Evolutionary conservation across 2,329 filamentous ascomycete species (phyloP).

Genomic region (Dothideomycetes sp.): DNA sequence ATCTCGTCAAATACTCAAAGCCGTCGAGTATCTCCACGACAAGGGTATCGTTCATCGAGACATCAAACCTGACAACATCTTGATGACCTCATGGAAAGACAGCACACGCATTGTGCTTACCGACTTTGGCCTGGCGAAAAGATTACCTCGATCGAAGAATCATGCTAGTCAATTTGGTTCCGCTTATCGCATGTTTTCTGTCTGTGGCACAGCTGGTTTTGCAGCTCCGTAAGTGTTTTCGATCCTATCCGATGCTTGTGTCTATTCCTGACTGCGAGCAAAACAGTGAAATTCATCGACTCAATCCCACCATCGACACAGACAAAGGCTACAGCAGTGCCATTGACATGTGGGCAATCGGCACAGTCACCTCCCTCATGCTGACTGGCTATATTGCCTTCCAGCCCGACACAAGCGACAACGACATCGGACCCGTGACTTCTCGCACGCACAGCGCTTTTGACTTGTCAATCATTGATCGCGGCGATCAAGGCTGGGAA

Average conservation of each 20-base stretch:
- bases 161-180: background rate
- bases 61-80: conserved; percentile 53
- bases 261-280: conserved; percentile 3
- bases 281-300: conserved; percentile 28
- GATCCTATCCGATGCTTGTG: too few species aligned
- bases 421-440: conserved; percentile 23
- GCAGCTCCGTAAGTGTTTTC: conserved; percentile 52
- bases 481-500: conserved; percentile 33
- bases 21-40: conserved; percentile 49
- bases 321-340: conserved; percentile 45
- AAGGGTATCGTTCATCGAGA: conserved; percentile 51
- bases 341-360: conserved; percentile 56
- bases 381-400: conserved; percentile 43
- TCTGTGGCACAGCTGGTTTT: conserved; percentile 49
- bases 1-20: conserved; percentile 46
- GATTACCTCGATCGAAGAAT: conserved; percentile 24
- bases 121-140: conserved; percentile 51
- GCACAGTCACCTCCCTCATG: conserved; percentile 43
- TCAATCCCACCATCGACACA: conserved; percentile 21
- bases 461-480: conserved; percentile 38
- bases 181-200: conserved; percentile 41
- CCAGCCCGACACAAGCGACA: conserved; percentile 21
- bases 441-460: conserved; percentile 29
- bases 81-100: conserved; percentile 45
- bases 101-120: conserved; percentile 48